Evolutionary conservation across 108 stramenopile genomes (phyloP).

Genomic region (Aurantiochytrium sp.): DNA sequence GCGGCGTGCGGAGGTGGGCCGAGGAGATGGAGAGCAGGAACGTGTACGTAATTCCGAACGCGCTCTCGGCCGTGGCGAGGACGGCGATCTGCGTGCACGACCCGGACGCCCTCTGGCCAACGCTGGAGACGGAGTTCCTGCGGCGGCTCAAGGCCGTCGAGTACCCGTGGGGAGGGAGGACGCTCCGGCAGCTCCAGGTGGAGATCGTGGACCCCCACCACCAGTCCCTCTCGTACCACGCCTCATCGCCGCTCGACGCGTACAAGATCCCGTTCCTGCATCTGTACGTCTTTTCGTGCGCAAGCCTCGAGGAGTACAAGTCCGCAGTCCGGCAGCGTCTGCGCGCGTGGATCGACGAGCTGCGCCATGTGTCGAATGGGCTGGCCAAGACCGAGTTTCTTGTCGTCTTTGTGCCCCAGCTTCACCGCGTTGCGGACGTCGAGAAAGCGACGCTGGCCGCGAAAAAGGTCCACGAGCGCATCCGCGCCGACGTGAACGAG

Average conservation of each 20-base stretch:
- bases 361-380: background rate
- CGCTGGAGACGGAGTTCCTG: background rate
- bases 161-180: background rate
- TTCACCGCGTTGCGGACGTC: background rate
- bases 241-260: background rate
- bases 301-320: background rate
- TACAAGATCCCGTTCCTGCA: conserved; percentile 2
- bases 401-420: background rate
- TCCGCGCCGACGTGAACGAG: background rate
- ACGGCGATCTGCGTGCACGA: background rate
- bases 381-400: background rate
- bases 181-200: background rate
- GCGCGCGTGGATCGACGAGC: background rate
- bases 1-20: background rate
- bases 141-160: background rate
- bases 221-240: background rate
- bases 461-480: background rate
- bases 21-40: background rate
- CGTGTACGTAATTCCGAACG: background rate
- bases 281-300: background rate
- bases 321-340: background rate
- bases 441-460: background rate
- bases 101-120: background rate
- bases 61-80: background rate
- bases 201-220: background rate